Base-by-base conservation (phyloP, 768 basidiomycete genomes). In the Kwoniella dendrophila region DNA sequence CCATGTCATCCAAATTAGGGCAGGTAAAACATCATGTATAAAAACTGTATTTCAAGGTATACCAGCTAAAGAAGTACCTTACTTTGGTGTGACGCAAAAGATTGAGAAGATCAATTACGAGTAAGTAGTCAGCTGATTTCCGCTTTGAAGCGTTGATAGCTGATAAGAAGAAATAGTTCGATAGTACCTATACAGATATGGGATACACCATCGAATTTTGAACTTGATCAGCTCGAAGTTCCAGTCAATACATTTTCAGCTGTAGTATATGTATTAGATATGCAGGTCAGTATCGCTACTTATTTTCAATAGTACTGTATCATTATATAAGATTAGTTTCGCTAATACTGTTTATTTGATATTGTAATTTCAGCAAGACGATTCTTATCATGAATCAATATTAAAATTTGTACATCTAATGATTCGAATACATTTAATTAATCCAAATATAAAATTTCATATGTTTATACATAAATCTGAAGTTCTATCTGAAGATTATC, bases 401-500 rank as follows among this genome's bases (percentile, higher is more conserved):
- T 83, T 86, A 43, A 88, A 87, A 66, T 86, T 94, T 53, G 87
- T 90, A 58, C 86, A 90, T 63, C 87, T 92, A 71, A 87, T 93
- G 65, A 83, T 88, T 32, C 85, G 88, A 6, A 88, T 90, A 2
- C 89, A 86, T 73, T 83, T 86, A 43, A 84, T 86, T 40, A 90
- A 90, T 73, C 90, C 88, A 4, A 82, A 83, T 41, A 85, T 94
- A 60, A 85, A 86, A 66, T 83, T 97, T 27, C 91, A 95, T 74
- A 87, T 97, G 32, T 96, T 97, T 70, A 90, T 94, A 5, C 95
- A 97, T 81, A 97, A 98, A 79, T 88, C 90, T 6, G 95, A 98
- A 79, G 89, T 87, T 49, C 81, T 95, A 43, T 78, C 78, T 7
- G 92, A 95, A 68, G 92, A 94, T 65, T 93, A 95, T 76, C 89